phyloP scores from a whole-genome alignment of 1,284 basidiomycete genomes.

The Ustilago loliicola region DNA sequence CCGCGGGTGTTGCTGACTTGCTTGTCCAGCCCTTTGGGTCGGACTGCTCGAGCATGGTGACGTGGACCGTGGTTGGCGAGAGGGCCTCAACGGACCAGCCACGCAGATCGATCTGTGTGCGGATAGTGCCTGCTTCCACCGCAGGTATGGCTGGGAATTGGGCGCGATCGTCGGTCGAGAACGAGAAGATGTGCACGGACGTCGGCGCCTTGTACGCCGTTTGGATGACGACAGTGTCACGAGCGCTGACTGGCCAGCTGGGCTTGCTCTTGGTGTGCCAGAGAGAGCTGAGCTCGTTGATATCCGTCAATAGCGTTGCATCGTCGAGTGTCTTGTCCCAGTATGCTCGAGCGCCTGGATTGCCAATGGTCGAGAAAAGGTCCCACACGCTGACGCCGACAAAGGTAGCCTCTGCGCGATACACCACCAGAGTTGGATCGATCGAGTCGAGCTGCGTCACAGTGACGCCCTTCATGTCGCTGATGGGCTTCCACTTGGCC shows the following conservation, averaged over 20 bases:
- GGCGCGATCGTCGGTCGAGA: slow-evolving; percentile 89
- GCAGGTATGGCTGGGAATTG: slow-evolving; percentile 83
- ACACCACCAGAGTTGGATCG: slow-evolving; percentile 95
- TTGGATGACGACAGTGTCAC: slow-evolving; percentile 89
- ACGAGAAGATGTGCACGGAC: slow-evolving; percentile 94
- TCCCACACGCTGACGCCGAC: slow-evolving; percentile 97
- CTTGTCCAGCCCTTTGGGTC: slow-evolving; percentile 98
- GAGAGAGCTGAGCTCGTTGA: slow-evolving; percentile 79
- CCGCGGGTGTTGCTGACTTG: slow-evolving; percentile 90
- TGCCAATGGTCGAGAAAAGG: slow-evolving; percentile 87
- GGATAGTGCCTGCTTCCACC: slow-evolving; percentile 81
- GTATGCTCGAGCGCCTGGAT: slow-evolving; percentile 82
- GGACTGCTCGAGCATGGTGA: slow-evolving; percentile 95
- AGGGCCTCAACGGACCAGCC: slow-evolving; percentile 97
- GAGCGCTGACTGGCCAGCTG: slow-evolving; percentile 73
- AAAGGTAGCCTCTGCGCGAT: slow-evolving; percentile 95
- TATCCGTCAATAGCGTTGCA: slow-evolving; percentile 85
- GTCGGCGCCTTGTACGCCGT: slow-evolving; percentile 95
- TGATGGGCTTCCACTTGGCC: slow-evolving; percentile 91
- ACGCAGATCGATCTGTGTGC: slow-evolving; percentile 93
- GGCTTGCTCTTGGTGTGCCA: slow-evolving; percentile 61
- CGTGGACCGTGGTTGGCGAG: slow-evolving; percentile 92
- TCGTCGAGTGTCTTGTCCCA: slow-evolving; percentile 96
- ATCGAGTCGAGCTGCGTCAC: slow-evolving; percentile 89
- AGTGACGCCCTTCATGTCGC: slow-evolving; percentile 88